phyloP scores from a whole-genome alignment of 1,284 basidiomycete species.

The Sporisorium graminicola region DNA sequence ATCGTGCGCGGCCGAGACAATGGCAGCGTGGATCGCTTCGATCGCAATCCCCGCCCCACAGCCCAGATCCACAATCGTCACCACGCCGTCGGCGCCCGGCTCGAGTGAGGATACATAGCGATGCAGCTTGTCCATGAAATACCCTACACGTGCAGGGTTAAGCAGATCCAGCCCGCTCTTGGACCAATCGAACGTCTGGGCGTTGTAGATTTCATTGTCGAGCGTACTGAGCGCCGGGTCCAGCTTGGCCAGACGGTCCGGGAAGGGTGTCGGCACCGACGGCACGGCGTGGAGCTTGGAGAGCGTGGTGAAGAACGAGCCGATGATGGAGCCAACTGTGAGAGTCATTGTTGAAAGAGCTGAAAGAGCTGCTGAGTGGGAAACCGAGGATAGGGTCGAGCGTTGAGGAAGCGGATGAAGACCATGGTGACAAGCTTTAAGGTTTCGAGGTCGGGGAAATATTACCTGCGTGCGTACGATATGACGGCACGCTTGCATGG shows the following conservation, averaged over 20 bases:
- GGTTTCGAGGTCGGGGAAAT: too few relatives aligned
- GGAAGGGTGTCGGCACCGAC: conserved; percentile 51
- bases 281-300: conserved; percentile 34
- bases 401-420: neutral
- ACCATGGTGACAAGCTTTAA: neutral
- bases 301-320: conserved; percentile 28
- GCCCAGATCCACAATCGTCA: conserved; percentile 42
- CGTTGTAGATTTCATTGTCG: conserved; percentile 51
- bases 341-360: neutral
- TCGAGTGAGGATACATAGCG: neutral
- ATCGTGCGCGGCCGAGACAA: neutral
- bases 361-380: too few relatives aligned
- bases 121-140: conserved; percentile 44
- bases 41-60: conserved; percentile 51
- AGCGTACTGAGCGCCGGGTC: conserved; percentile 54
- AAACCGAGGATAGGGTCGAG: too few relatives aligned
- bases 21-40: conserved; percentile 39
- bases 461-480: too few relatives aligned
- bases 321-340: conserved; percentile 8
- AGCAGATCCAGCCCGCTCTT: conserved; percentile 29
- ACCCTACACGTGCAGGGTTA: conserved; percentile 45
- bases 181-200: conserved; percentile 38
- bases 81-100: neutral
- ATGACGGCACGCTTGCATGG: neutral
- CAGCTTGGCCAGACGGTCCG: conserved; percentile 62